A percentile compares a stretch with the other conserved stretches of the same genome.
Evolutionary conservation across 495 filamentous ascomycete species (phyloP).

Genomic region (Chaetomium cochliodes): DNA sequence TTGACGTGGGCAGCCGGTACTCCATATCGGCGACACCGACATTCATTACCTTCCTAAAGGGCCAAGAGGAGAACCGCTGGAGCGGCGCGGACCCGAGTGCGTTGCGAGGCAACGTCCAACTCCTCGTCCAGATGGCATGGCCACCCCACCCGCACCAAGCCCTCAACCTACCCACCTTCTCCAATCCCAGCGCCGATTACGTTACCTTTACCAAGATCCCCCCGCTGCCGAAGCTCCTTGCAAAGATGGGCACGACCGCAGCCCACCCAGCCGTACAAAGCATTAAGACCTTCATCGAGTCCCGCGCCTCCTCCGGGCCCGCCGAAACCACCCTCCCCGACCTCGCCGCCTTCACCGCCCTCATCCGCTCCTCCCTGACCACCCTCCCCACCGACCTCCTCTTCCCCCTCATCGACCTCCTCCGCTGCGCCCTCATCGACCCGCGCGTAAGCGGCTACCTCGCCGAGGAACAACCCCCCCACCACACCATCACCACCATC

Average conservation of each 20-base stretch:
- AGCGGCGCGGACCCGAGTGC: slow-evolving; percentile 67
- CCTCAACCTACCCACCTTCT: slow-evolving; percentile 67
- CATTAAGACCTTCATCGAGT: slow-evolving; percentile 64
- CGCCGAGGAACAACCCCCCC: slow-evolving; percentile 72
- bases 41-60: slow-evolving; percentile 82
- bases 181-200: slow-evolving; percentile 59
- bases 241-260: slow-evolving; percentile 63
- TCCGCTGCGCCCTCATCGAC: slow-evolving; percentile 75
- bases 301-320: slow-evolving; percentile 52
- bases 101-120: slow-evolving; percentile 67
- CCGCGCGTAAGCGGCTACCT: slow-evolving; percentile 82
- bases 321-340: slow-evolving; percentile 61
- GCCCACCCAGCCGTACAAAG: slow-evolving; percentile 54
- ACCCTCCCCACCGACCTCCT: slow-evolving; percentile 56
- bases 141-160: slow-evolving; percentile 73
- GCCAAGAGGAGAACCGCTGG: slow-evolving; percentile 77
- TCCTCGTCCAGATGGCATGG: slow-evolving; percentile 73
- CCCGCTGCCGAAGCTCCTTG: slow-evolving; percentile 77
- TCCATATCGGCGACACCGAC: slow-evolving; percentile 77
- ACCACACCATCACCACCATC: slow-evolving; percentile 62
- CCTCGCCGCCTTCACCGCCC: slow-evolving; percentile 53
- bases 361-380: slow-evolving; percentile 50
- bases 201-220: slow-evolving; percentile 77
- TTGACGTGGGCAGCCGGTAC: slow-evolving; percentile 66
- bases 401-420: slow-evolving; percentile 80